Evolutionary conservation across 202 grass and related monocot species (phyloP), one percentile per base, ranked within the genome.

Genomic region (Musa balbisiana): DNA sequence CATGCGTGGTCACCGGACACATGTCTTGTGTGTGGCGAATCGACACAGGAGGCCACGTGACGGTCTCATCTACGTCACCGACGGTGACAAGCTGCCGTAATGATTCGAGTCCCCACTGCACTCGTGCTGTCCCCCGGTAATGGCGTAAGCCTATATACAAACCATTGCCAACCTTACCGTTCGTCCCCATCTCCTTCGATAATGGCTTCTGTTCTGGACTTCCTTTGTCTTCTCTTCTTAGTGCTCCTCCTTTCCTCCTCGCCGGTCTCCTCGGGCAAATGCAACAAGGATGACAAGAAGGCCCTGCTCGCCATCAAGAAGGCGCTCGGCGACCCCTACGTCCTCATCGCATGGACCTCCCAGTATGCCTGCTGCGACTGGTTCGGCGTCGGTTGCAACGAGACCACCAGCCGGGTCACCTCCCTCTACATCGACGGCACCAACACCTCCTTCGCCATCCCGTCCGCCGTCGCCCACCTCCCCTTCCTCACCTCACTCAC

Each of bases 231-330:
- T 51, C 10, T 71, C 17, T 67, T 79, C 29, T 12, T 79, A 1
- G 9, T 51, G 14, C 27, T 68, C 11, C 55, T 67, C 19, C 56
- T 53, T 8, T 23, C 11, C 26, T 6, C 52, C 1, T 3, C 26
- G 26, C 55, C 67, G 15, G 66, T 51, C 25, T 79, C 26, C 19
- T 22, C 77, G 20, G 67, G 25, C 52, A 43, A 16, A 10, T 79
- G 77, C 67, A 71, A 71, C 77, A 50, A 70, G 27, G 27, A 72
- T 27, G 77, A 79, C 77, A 71, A 71, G 77, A 79, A 62, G 66
- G 77, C 64, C 53, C 53, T 79, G 2, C 54, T 79, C 29, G 26
- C 77, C 29, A 79, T 79, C 53, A 79, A 79, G 67, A 29, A 68
- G 3, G 66, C 77, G 3, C 33, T 79, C 67, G 19, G 69, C 29